phyloP scores from a whole-genome alignment of 352 stramenopile genomes.

The Phytophthora pisi region DNA sequence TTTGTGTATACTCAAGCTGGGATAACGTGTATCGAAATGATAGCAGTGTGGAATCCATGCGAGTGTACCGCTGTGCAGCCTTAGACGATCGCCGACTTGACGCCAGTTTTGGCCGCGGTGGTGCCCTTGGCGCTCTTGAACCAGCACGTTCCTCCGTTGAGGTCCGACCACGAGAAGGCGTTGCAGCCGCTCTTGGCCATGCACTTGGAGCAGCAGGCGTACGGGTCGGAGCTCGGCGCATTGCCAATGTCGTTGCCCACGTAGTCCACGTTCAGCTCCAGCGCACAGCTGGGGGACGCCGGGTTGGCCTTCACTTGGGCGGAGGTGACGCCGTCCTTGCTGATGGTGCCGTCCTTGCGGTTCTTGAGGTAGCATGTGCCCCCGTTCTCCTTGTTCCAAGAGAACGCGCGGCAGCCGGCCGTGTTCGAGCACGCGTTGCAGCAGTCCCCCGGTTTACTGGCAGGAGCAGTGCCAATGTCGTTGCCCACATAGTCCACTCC shows the following conservation, averaged over 20 bases:
- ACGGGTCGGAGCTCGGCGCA: slow-evolving; percentile 21
- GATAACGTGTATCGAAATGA: background rate
- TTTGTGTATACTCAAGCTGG: background rate
- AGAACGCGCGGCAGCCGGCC: slow-evolving; percentile 47
- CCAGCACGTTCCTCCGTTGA: background rate
- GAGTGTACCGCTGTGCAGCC: no score
- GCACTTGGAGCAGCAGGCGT: slow-evolving; percentile 40
- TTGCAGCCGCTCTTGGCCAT: slow-evolving; percentile 25
- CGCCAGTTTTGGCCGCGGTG: background rate
- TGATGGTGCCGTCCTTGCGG: slow-evolving; percentile 23
- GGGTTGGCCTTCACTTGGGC: slow-evolving; percentile 24
- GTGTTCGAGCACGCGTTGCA: slow-evolving; percentile 29
- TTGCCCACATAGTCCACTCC: slow-evolving; percentile 36
- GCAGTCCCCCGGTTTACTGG: slow-evolving; percentile 20
- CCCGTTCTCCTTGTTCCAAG: slow-evolving; percentile 53
- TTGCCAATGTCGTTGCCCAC: slow-evolving; percentile 28
- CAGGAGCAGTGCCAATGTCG: slow-evolving; percentile 31
- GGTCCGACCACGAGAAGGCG: slow-evolving; percentile 3
- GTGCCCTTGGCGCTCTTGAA: slow-evolving; percentile 1
- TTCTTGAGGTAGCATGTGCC: slow-evolving; percentile 63
- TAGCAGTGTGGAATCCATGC: background rate
- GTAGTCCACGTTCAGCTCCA: slow-evolving; percentile 43
- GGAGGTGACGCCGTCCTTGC: slow-evolving; percentile 22
- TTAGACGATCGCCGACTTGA: background rate
- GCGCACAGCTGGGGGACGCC: slow-evolving; percentile 28